Evolutionary conservation across 805 yeast genomes (phyloP), one percentile per base, ranked within the genome.

Genomic region (Ogataea methanolica): DNA sequence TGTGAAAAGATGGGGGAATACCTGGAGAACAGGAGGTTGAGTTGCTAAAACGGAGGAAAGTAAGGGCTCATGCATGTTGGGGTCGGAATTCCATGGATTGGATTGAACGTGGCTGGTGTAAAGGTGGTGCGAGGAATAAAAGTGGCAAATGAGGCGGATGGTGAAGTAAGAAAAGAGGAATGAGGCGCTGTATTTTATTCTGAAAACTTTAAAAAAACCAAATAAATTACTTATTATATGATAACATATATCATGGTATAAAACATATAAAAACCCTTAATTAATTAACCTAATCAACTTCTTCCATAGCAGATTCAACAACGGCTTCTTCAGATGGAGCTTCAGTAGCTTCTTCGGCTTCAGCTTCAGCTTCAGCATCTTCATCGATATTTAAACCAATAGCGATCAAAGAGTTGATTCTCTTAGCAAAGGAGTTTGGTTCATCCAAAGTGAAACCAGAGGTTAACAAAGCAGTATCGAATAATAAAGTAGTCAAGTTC

Each of bases 391-490:
- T 91, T 71, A 94, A 85, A 73, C 99, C 99, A 67, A 94, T 83
- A 48, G 98, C 87, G 66, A 94, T 92, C 74, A 94, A 84, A 76
- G 98, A 88, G 86, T 94, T 94, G 74, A 94, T 92, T 82, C 99
- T 90, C 64, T 87, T 75, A 63, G 99, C 98, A 68, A 94, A 94
- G 47, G 97, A 84, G 68, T 86, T 83, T 78, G 99, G 99, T 78
- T 94, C 99, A 67, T 94, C 99, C 69, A 94, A 83, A 60, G 97
- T 77, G 91, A 94, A 94, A 74, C 99, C 99, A 57, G 99, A 94
- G 48, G 98, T 94, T 71, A 94, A 82, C 72, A 94, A 79, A 51
- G 99, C 99, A 65, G 99, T 94, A 77, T 94, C 99, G 75, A 82
- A 94, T 74, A 94, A 78, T 73, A 94, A 80, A 60, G 94, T 88